A percentile compares a stretch with the other conserved stretches of the same genome.
These are phyloP conservation scores for Chionographis japonica DNA, from an alignment of 106 monocot species.

Conservation along the genomic window DNA sequence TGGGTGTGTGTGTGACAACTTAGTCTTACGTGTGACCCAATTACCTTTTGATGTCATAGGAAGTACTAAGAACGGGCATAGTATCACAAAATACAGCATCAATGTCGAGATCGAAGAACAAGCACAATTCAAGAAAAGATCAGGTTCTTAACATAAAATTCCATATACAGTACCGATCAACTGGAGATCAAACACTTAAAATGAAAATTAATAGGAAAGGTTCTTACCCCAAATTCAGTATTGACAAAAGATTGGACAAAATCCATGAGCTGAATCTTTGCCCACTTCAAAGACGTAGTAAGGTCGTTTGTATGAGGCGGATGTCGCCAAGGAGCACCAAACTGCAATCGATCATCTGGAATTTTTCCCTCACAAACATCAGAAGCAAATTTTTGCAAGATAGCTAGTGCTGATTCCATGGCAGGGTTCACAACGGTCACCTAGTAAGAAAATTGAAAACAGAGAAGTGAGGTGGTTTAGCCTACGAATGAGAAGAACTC, in stretches of 20 bases:
- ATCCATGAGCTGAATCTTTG: slow-evolving; percentile 92
- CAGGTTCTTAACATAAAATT: too few species aligned
- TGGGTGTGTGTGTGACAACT: too few species aligned
- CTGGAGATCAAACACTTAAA: neutral
- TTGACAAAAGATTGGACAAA: slow-evolving; percentile 87
- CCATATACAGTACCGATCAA: too few species aligned
- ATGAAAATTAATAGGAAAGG: slow-evolving; percentile 3
- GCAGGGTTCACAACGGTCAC: slow-evolving; percentile 88
- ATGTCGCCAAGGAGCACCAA: slow-evolving; percentile 96
- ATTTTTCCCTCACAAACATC: slow-evolving; percentile 72
- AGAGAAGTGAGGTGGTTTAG: neutral
- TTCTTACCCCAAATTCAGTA: slow-evolving; percentile 79
- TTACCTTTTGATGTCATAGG: too few species aligned
- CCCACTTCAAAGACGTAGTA: slow-evolving; percentile 52
- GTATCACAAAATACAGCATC: too few species aligned
- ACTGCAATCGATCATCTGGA: slow-evolving; percentile 47
- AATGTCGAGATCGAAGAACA: too few species aligned
- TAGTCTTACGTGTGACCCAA: too few species aligned
- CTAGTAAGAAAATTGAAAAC: slow-evolving; percentile 25
- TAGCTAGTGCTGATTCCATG: slow-evolving; percentile 69
- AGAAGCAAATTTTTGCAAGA: slow-evolving; percentile 69
- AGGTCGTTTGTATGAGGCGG: slow-evolving; percentile 56
- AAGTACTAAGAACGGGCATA: too few species aligned
- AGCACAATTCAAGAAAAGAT: too few species aligned
- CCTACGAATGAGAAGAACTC: neutral